Percentiles rank a stretch among this genome's conserved stretches.
Conservation (phyloP, 148 eudicot genomes). For the Fallopia convolvulus region DNA sequence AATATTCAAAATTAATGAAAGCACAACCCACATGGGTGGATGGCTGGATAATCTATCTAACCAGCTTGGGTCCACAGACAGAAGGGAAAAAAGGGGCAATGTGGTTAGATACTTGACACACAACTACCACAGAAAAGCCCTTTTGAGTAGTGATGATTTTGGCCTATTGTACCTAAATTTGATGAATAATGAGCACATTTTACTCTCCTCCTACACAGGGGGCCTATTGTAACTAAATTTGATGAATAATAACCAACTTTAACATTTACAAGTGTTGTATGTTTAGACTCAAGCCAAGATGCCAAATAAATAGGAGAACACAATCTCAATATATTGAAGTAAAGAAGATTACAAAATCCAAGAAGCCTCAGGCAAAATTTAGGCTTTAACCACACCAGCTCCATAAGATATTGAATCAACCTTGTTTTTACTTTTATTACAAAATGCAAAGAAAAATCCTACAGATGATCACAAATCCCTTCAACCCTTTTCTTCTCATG, state of each 20-base stretch:
- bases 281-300: neutral
- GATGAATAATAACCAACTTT: too few relatives aligned
- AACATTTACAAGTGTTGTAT: neutral
- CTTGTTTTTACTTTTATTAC: neutral
- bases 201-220: too few relatives aligned
- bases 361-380: neutral
- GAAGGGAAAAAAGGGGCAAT: neutral
- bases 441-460: constrained; percentile 4
- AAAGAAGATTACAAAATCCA: neutral
- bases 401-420: neutral
- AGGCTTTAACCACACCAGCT: neutral
- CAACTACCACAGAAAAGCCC: neutral
- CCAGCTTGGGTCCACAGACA: too few relatives aligned
- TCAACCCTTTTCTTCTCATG: neutral
- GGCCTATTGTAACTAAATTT: too few relatives aligned
- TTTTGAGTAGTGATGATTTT: neutral
- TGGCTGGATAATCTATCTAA: neutral
- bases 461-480: neutral
- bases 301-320: neutral
- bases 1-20: neutral
- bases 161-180: too few relatives aligned
- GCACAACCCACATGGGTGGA: too few relatives aligned
- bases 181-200: neutral
- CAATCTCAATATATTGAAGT: neutral
- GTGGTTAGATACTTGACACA: neutral